phyloP scores from a whole-genome alignment of 2,329 filamentous ascomycete species.

The Ceratocystis cacaofunesta region DNA sequence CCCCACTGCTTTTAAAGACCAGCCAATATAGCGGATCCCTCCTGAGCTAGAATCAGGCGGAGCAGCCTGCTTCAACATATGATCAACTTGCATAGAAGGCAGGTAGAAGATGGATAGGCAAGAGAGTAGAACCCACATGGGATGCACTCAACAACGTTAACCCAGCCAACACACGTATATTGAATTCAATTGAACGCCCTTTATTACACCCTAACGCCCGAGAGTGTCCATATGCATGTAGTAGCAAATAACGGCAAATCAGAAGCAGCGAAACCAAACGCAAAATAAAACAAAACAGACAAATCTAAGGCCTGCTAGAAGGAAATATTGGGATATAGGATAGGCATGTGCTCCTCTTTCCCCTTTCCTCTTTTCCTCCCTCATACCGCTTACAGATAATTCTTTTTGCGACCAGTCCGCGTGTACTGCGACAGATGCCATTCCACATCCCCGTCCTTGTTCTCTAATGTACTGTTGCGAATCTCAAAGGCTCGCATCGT shows the following conservation, averaged over 20 bases:
- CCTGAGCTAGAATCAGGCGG: too few relatives aligned
- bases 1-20: too few relatives aligned
- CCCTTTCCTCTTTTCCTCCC: neutral
- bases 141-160: too few relatives aligned
- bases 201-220: conserved; percentile 16
- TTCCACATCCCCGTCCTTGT: conserved; percentile 88
- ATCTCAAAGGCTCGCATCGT: conserved; percentile 97
- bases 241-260: neutral
- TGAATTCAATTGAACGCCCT: conserved; percentile 3
- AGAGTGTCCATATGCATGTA: neutral
- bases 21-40: too few relatives aligned
- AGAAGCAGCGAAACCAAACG: neutral
- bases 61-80: too few relatives aligned
- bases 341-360: neutral
- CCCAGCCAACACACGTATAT: neutral
- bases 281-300: neutral
- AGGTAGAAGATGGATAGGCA: too few relatives aligned
- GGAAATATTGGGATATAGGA: neutral
- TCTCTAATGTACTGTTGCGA: conserved; percentile 76
- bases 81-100: too few relatives aligned
- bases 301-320: neutral
- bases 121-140: too few relatives aligned
- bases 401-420: conserved; percentile 84
- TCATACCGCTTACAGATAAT: conserved; percentile 54
- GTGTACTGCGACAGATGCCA: conserved; percentile 97